Conservation (phyloP, 352 stramenopile genomes). For the Pythium dissotocum region DNA sequence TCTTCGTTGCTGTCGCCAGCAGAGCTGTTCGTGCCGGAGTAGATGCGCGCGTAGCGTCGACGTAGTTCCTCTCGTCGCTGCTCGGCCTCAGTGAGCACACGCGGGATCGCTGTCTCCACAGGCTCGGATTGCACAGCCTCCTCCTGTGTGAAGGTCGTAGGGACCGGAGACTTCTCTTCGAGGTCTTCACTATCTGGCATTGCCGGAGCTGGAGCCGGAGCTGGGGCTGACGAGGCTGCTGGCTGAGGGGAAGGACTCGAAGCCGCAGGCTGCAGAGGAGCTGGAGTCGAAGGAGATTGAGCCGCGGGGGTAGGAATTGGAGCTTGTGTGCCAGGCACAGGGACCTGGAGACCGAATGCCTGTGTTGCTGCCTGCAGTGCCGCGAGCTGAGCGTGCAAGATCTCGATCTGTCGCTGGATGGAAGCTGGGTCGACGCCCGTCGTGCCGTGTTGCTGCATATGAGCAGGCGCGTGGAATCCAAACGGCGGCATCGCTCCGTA, state of each 20-base stretch:
- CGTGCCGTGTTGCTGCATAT: conserved; percentile 14
- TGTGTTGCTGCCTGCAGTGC: conserved; percentile 30
- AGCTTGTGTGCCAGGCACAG: neutral
- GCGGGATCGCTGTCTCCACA: conserved; percentile 27
- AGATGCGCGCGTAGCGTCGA: conserved; percentile 36
- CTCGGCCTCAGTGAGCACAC: conserved; percentile 31
- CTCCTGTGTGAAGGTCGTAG: neutral
- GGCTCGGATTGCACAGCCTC: conserved; percentile 1
- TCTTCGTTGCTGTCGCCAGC: conserved; percentile 15
- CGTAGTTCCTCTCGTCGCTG: conserved; percentile 36
- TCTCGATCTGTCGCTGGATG: conserved; percentile 33
- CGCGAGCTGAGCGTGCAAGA: conserved; percentile 31
- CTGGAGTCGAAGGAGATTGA: neutral
- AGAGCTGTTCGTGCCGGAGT: conserved; percentile 10
- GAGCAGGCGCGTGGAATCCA: conserved; percentile 27
- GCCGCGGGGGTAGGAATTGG: neutral
- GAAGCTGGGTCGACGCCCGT: conserved; percentile 24
- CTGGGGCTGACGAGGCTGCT: neutral
- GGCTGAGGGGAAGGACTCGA: neutral
- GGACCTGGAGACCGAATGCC: conserved; percentile 19
- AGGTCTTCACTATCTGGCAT: conserved; percentile 14
- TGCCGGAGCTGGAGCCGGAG: neutral
- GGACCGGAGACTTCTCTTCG: conserved; percentile 30
- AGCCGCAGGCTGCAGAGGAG: neutral
- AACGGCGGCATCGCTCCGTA: conserved; percentile 60